Evolutionary conservation across 1,284 basidiomycete genomes (phyloP).

Genomic region (Puccinia coronata): DNA sequence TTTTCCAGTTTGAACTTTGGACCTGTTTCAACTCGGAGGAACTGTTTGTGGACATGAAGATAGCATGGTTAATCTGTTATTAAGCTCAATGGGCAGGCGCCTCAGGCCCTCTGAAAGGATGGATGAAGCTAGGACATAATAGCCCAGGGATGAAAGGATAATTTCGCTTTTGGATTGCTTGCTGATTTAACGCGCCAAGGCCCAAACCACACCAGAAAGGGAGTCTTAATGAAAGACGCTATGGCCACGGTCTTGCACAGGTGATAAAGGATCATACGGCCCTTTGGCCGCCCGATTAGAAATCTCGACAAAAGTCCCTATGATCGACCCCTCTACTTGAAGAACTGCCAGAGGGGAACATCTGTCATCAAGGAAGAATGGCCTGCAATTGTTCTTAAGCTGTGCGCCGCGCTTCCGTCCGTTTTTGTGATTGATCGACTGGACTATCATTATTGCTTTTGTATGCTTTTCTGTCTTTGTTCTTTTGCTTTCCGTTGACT

Average conservation of each 20-base stretch:
- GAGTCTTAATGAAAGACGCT: not conserved
- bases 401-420: not conserved
- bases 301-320: not conserved
- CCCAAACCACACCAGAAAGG: not conserved
- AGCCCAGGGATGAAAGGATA: not conserved
- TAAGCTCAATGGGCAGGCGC: too few species aligned
- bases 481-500: not conserved
- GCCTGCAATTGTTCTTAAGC: not conserved
- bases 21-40: too few species aligned
- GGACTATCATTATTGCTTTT: not conserved
- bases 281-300: not conserved
- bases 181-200: not conserved
- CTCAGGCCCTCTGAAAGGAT: too few species aligned
- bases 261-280: not conserved
- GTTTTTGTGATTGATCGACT: not conserved
- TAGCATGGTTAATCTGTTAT: too few species aligned
- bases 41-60: too few species aligned
- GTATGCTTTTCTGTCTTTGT: not conserved
- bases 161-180: not conserved
- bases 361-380: not conserved
- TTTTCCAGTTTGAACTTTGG: too few species aligned
- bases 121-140: too few species aligned
- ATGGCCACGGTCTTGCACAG: not conserved
- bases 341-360: not conserved
- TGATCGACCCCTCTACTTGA: too few species aligned